These are phyloP conservation scores for Monilinia aucupariae DNA, from an alignment of 2,329 filamentous ascomycete genomes.

Conservation along the genomic window DNA sequence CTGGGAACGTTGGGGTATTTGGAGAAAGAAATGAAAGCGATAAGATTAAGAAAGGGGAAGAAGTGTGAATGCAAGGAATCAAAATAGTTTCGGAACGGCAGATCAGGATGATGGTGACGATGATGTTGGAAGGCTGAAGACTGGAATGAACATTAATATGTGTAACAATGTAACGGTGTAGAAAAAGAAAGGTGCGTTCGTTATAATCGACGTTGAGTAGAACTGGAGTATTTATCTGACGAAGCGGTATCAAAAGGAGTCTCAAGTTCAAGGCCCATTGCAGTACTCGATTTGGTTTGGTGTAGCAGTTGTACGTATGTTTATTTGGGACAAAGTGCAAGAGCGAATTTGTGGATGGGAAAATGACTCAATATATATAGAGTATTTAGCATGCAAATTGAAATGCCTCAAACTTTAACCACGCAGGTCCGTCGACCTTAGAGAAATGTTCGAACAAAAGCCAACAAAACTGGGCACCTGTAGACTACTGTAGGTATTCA, in stretches of 20 bases:
- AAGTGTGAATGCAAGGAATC: not conserved
- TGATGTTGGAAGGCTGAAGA: conserved; percentile 4
- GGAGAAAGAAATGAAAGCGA: not conserved
- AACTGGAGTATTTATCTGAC: conserved; percentile 14
- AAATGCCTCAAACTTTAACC: conserved; percentile 14
- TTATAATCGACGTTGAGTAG: conserved; percentile 11
- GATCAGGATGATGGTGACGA: not conserved
- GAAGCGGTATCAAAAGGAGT: conserved; percentile 2
- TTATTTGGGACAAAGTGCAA: not conserved
- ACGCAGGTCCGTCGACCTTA: conserved; percentile 6
- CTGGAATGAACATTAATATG: conserved; percentile 15
- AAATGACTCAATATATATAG: conserved; percentile 18
- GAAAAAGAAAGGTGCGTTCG: conserved; percentile 13
- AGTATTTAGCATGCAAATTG: not conserved
- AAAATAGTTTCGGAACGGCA: not conserved
- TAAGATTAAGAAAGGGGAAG: not conserved
- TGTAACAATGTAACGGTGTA: conserved; percentile 15
- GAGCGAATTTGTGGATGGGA: not conserved
- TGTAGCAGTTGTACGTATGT: not conserved
- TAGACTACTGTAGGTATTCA: not conserved
- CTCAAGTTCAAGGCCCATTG: conserved; percentile 13
- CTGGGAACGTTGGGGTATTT: not conserved
- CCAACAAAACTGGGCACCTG: conserved; percentile 9
- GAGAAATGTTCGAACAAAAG: conserved; percentile 4
- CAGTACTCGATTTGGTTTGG: not conserved